Evolutionary conservation across 192 early-diverging fungal species (phyloP), one percentile per base, ranked within the genome.

Genomic region (Backusella mclennaniae): DNA sequence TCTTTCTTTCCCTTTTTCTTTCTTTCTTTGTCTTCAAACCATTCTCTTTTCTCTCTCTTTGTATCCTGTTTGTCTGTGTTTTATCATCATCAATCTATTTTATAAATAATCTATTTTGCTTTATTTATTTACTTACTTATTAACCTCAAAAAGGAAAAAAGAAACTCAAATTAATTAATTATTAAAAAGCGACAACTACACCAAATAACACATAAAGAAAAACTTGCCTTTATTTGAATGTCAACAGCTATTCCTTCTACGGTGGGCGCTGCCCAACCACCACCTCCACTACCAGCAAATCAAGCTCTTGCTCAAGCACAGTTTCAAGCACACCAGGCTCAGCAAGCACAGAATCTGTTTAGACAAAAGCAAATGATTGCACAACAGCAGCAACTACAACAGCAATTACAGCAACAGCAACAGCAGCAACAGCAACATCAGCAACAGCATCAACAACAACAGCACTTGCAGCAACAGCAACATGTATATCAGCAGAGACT

Each of bases 191-290:
- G 39, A 35, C 49, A 71, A 46, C 17, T 19, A 49, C 6, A n/a
- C 15, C 46, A 49, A 6, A 49, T 39, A n/a, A 21, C 17, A 49
- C 46, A 49, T 33, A 72, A 72, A 52, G 31, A 44, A 71, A 71
- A 71, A 7, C 35, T 21, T 44, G 23, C 36, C 23, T 41, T 41
- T 7, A 35, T 68, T 49, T 49, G 17, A 19, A 73, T 73, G 53
- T 52, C 46, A 21, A 36, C 72, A 5, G 72, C 53, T 21, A 73
- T 73, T 59, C 53, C 49, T 66, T 42, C 56, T 21, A n/a, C 38
- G 56, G 38, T 42, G 23, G 74, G 74, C 33, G 41, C 66, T 39
- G 33, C 75, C 52, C 75, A 69, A 38, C 75, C 75, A 19, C 41
- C 67, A 38, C 39, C 29, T 5, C 17, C 39, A 5, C 31, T 35